These are phyloP conservation scores for Colletotrichum simmondsii DNA, from an alignment of 2,329 filamentous ascomycete species.

Conservation along the genomic window DNA sequence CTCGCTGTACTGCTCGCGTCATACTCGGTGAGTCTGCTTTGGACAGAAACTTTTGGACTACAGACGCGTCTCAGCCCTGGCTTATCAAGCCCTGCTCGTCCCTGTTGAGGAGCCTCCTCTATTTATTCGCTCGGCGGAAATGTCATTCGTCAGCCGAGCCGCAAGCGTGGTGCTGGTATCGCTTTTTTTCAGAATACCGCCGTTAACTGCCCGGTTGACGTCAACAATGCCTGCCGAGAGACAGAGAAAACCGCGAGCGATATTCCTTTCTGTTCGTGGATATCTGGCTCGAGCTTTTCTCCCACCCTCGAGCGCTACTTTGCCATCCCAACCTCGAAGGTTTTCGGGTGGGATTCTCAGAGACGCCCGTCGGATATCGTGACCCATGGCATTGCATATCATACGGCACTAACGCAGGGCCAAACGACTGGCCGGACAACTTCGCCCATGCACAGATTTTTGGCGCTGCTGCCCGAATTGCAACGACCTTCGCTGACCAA, in stretches of 20 bases:
- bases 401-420: background rate
- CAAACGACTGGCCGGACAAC: background rate
- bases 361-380: background rate
- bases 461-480: background rate
- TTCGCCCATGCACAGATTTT: background rate
- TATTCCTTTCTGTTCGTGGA: background rate
- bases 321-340: background rate
- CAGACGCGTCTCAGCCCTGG: background rate
- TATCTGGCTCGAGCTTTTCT: background rate
- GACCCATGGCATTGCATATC: background rate
- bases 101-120: background rate
- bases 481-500: background rate
- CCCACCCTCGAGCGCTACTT: background rate
- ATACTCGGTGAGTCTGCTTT: constrained; percentile 4
- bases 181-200: background rate
- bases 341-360: background rate
- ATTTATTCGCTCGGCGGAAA: background rate
- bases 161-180: background rate
- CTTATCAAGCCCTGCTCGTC: background rate
- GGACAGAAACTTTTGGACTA: background rate
- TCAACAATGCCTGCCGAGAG: background rate
- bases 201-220: background rate
- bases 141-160: background rate
- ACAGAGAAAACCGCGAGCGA: background rate
- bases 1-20: background rate